Percentiles rank a stretch among this genome's conserved stretches.
These are phyloP conservation scores for Apiospora aurea DNA, from an alignment of 2,329 filamentous ascomycete species.

Conservation along the genomic window DNA sequence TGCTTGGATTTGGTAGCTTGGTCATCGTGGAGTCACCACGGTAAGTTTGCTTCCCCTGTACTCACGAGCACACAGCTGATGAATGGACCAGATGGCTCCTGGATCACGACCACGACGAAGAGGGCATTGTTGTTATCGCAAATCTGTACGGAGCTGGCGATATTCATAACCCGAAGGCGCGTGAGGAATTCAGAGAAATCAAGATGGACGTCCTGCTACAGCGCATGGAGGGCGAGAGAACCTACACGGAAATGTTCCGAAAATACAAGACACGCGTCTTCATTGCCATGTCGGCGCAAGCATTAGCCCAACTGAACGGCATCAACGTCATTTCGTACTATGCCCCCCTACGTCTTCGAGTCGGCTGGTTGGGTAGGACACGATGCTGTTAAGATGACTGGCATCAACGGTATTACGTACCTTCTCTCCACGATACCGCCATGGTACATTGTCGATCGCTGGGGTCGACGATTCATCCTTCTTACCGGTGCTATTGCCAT, in stretches of 20 bases:
- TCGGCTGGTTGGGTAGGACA: conserved; percentile 95
- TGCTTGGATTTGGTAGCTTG: conserved; percentile 85
- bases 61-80: conserved; percentile 34
- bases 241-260: conserved; percentile 93
- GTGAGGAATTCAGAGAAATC: conserved; percentile 97
- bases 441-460: conserved; percentile 95
- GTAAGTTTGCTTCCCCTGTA: conserved; percentile 53
- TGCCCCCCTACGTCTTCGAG: conserved; percentile 94
- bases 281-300: conserved; percentile 98
- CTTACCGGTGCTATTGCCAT: conserved; percentile 90
- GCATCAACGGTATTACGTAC: conserved; percentile 91
- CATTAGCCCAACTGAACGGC: conserved; percentile 93
- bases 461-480: conserved; percentile 88
- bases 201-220: conserved; percentile 96
- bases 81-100: conserved; percentile 78
- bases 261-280: conserved; percentile 91
- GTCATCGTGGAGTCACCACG: conserved; percentile 96
- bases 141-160: conserved; percentile 96
- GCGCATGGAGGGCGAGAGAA: conserved; percentile 92
- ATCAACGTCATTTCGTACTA: conserved; percentile 99
- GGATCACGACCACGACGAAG: conserved; percentile 97
- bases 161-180: conserved; percentile 89
- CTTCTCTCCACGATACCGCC: conserved; percentile 91
- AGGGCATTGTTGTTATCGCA: conserved; percentile 97
- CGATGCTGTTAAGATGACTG: conserved; percentile 93